Base-by-base conservation (phyloP, 345 rosid species). In the Eucalyptus viminalis region DNA sequence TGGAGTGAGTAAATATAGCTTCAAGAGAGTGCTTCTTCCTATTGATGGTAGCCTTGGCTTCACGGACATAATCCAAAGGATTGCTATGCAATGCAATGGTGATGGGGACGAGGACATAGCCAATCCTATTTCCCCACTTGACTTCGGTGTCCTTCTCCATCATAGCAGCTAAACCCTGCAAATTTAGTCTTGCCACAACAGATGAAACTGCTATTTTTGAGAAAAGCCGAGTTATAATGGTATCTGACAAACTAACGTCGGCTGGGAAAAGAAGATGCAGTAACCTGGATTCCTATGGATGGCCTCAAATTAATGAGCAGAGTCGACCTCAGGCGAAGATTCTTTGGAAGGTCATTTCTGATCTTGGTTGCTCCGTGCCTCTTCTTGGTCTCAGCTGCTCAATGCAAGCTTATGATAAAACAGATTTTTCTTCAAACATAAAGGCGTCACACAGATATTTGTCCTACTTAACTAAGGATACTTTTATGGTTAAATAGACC, bases 241-340 rank as follows among this genome's bases (percentile, higher is more conserved):
- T 40, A 76, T 40, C 1, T 1, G 13, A 76, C 47, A 76, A 76
- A 40, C 47, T 11, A 19, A 76, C 2, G 7, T 76, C 50, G 88
- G 58, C 87, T 62, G 40, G 49, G 89, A 69, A 49, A 14, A n/a
- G 88, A 31, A 25, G 87, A 67, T n/a, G 93, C 88, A 4, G 76
- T 47, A 14, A 80, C 54, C 47, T 49, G 85, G 47, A 76, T 76
- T 76, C 85, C 47, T 40, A 76, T 13, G 29, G 85, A 76, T 76
- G 85, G 92, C 89, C 93, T 91, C 86, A 92, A 67, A 89, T 92
- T 92, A 43, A 91, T 34, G 22, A 92, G 90, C 53, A 91, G 88
- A 86, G 92, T 88, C 25, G 91, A 88, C 90, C 91, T 88, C 8
- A 92, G 90, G 53, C 89, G 80, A 12, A 91, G 89, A n/a, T 90